Percentiles rank a stretch among this genome's conserved stretches.
Evolutionary conservation across 305 asterid genomes (phyloP).

Genomic region (Fraxinus velutina): DNA sequence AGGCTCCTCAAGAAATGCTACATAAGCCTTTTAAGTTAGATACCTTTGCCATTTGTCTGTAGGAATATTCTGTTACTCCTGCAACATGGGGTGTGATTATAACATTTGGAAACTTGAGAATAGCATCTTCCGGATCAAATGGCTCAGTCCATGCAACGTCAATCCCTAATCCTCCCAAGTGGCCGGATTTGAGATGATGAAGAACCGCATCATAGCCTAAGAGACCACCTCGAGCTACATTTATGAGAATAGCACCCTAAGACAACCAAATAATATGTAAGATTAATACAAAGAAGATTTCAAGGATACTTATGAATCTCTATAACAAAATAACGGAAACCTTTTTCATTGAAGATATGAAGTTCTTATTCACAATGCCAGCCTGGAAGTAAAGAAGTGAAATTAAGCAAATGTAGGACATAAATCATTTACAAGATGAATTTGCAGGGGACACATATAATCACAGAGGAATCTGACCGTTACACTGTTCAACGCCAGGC

Average conservation of each 20-base stretch:
- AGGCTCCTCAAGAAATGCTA: neutral
- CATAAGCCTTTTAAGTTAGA: neutral
- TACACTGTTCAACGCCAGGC: constrained; percentile 69
- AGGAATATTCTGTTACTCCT: constrained; percentile 74
- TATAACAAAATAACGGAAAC: constrained; percentile 27
- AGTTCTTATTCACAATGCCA: constrained; percentile 59
- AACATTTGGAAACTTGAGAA: constrained; percentile 73
- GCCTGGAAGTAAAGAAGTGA: constrained; percentile 46
- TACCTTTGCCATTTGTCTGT: constrained; percentile 88
- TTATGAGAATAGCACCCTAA: constrained; percentile 74
- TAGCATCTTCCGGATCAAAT: constrained; percentile 77
- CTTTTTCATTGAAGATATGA: constrained; percentile 90
- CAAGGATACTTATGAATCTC: neutral
- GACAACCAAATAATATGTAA: neutral
- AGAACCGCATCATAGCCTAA: constrained; percentile 72
- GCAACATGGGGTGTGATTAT: constrained; percentile 90
- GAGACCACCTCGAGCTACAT: constrained; percentile 85
- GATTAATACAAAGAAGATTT: neutral
- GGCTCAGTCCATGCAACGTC: constrained; percentile 98
- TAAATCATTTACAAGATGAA: neutral
- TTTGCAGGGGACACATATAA: neutral
- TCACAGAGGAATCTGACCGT: constrained; percentile 44
- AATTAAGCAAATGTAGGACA: constrained; percentile 6
- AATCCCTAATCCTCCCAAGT: constrained; percentile 87
- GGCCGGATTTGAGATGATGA: constrained; percentile 63